Evolutionary conservation across 208 protist genomes (phyloP).

Genomic region (Vickermania spadyakhi): DNA sequence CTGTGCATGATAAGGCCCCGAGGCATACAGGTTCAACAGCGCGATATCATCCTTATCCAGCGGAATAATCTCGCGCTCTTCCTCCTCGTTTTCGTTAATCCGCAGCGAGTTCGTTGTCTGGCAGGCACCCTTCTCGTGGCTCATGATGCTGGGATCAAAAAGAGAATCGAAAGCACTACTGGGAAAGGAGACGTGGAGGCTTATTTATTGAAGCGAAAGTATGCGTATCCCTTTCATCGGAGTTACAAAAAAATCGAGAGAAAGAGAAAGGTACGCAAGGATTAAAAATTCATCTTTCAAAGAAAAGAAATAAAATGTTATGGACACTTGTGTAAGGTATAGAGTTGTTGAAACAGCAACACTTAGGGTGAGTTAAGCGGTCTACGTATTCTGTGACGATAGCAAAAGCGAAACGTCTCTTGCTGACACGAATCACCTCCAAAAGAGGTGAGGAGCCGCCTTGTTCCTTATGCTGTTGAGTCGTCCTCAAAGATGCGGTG

Average conservation of each 20-base stretch:
- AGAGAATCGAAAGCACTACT: conserved; percentile 1
- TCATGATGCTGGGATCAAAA: conserved; percentile 2
- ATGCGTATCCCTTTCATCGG: neutral
- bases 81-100: conserved; percentile 67
- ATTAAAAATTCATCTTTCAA: neutral
- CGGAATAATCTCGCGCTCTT: conserved; percentile 88
- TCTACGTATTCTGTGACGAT: too few species aligned
- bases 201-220: neutral
- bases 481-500: conserved; percentile 36
- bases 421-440: too few species aligned
- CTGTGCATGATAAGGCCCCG: conserved; percentile 93
- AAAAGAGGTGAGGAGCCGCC: too few species aligned
- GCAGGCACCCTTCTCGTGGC: conserved; percentile 57
- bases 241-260: conserved; percentile 2
- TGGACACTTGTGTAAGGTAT: too few species aligned
- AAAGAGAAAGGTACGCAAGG: conserved; percentile 1
- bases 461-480: neutral
- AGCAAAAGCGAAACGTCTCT: too few species aligned
- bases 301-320: too few species aligned
- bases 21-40: conserved; percentile 97
- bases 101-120: conserved; percentile 71
- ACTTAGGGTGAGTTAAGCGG: too few species aligned
- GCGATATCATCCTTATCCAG: conserved; percentile 98
- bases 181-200: neutral
- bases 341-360: too few species aligned